Evolutionary conservation across 305 asterid species (phyloP).

Genomic region (Fraxinus baroniana): DNA sequence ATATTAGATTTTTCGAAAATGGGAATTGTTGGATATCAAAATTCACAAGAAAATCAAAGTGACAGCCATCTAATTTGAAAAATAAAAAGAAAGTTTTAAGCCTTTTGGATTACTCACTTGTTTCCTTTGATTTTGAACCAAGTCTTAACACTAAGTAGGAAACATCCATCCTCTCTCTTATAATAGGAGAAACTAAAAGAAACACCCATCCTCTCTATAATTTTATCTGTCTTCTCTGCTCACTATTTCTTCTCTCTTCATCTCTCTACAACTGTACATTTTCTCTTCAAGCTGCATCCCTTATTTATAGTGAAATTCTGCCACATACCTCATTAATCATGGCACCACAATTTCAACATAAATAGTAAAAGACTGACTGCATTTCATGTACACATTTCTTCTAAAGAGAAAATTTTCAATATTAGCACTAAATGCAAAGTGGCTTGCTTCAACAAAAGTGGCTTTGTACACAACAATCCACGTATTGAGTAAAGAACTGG

Average conservation of each 20-base stretch:
- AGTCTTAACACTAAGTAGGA: slow-evolving; percentile 32
- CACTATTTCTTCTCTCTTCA: not conserved
- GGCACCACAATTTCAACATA: not conserved
- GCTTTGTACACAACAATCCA: not conserved
- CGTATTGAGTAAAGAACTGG: slow-evolving; percentile 28
- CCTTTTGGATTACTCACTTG: slow-evolving; percentile 49
- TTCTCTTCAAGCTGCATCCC: not conserved
- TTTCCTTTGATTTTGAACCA: slow-evolving; percentile 98
- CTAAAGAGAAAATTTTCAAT: not conserved
- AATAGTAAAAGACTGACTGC: not conserved
- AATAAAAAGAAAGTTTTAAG: not conserved
- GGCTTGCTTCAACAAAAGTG: not conserved
- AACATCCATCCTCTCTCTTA: too few relatives aligned
- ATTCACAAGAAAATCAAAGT: not conserved
- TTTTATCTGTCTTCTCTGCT: not conserved
- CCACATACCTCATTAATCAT: not conserved
- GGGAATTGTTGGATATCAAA: not conserved
- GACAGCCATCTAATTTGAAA: not conserved
- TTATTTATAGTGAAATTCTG: not conserved
- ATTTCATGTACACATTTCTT: not conserved
- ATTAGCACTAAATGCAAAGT: not conserved
- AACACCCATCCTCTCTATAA: not conserved
- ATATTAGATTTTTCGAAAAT: not conserved
- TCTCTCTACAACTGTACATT: not conserved
- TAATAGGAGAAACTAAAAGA: not conserved